phyloP scores from a whole-genome alignment of 2,329 filamentous ascomycete genomes.

The Xylariaceae sp. region DNA sequence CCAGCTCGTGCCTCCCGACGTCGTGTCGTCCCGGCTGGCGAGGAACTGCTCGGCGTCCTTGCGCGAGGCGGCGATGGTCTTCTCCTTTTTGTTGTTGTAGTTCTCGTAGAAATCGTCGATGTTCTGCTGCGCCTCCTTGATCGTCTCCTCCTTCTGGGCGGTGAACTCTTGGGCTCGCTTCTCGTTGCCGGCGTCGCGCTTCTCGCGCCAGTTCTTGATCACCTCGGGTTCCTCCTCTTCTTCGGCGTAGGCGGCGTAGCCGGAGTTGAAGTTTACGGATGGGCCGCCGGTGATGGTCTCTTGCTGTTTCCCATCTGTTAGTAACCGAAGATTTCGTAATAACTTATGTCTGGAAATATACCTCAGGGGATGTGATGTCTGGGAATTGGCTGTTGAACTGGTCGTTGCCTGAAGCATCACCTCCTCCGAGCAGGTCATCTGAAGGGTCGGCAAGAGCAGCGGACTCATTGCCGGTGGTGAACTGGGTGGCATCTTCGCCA shows the following conservation, averaged over 20 bases:
- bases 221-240: conserved; percentile 85
- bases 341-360: conserved; percentile 36
- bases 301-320: conserved; percentile 43
- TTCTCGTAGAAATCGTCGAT: conserved; percentile 99
- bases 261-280: conserved; percentile 61
- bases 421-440: conserved; percentile 71
- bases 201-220: conserved; percentile 88
- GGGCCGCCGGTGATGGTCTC: conserved; percentile 78
- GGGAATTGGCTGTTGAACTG: conserved; percentile 89
- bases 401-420: conserved; percentile 41
- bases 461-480: conserved; percentile 72
- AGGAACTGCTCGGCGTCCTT: conserved; percentile 94
- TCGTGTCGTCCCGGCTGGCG: conserved; percentile 83
- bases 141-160: conserved; percentile 77
- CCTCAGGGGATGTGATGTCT: conserved; percentile 70
- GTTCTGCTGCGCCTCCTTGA: conserved; percentile 86
- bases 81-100: conserved; percentile 98
- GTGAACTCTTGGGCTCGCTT: conserved; percentile 83
- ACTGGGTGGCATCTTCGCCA: conserved; percentile 90
- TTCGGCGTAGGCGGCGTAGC: conserved; percentile 54
- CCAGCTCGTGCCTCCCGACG: conserved; percentile 94
- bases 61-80: conserved; percentile 81
- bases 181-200: conserved; percentile 76
- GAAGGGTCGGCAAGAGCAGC: conserved; percentile 61
- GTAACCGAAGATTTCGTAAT: too few species aligned